These are phyloP conservation scores for Neurospora africana DNA, from an alignment of 495 filamentous ascomycete species.

Conservation along the genomic window DNA sequence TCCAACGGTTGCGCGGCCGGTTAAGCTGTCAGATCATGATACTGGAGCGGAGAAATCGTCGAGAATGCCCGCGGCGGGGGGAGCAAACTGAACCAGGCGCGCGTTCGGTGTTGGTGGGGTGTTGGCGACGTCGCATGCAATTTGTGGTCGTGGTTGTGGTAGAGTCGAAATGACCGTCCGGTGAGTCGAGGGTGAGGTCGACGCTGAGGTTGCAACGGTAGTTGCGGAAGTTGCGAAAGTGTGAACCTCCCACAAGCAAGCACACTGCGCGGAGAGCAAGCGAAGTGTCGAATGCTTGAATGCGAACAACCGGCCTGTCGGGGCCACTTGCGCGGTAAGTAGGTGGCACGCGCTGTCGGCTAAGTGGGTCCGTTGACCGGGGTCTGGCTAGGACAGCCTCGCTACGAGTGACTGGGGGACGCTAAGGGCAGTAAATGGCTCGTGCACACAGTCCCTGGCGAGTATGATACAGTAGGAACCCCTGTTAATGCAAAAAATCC, in stretches of 20 bases:
- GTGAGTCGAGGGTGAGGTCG: neutral
- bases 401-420: neutral
- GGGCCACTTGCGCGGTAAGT: neutral
- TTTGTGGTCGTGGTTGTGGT: neutral
- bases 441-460: neutral
- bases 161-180: neutral
- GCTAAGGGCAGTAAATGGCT: neutral
- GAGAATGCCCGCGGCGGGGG: neutral
- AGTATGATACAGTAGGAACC: neutral
- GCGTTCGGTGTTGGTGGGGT: neutral
- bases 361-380: neutral
- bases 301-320: neutral
- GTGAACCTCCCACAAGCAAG: neutral
- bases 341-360: neutral
- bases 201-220: neutral
- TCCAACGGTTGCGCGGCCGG: conserved; percentile 13
- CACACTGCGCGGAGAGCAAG: neutral
- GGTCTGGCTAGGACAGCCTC: neutral
- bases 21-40: conserved; percentile 13
- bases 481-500: too few species aligned
- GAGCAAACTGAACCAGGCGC: neutral
- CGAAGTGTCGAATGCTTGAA: neutral
- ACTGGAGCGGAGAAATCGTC: neutral
- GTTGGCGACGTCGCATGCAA: neutral
- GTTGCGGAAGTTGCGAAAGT: neutral